Base-by-base conservation (phyloP, 352 stramenopile genomes). In the Peronospora tabacina region DNA sequence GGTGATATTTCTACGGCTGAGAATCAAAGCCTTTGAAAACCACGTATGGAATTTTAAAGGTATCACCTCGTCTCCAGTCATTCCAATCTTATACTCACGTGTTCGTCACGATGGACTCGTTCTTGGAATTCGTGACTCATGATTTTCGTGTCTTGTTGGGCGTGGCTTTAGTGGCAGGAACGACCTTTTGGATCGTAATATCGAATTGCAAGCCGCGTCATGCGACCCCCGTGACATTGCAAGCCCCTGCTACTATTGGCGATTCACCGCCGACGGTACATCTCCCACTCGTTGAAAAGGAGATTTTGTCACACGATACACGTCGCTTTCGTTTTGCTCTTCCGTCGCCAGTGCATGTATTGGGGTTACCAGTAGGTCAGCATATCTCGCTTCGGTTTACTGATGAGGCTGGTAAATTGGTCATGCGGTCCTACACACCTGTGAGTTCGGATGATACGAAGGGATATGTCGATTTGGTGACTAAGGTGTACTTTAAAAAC, bases 401-500 rank as follows among this genome's bases (percentile, higher is more conserved):
- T 19, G 87, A 97, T 56, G 49, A 61, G 9, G 64, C 78, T 13
- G 79, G 74, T 33, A 96, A 96, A 66, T 72, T 94, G 37, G 82
- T 95, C 26, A 90, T 90, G 61, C 80, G 94, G 41, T 95, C 81
- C 46, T 99, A 99, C 72, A 99, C 96, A 26, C 96, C 96, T 13
- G 85, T 96, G 32, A 97, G 77, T 58, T 96, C 92, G 29, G 90
- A 98, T 59, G 90, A 97, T 52, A 85, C 79, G 12, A 67, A 87
- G 17, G 95, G 94, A 15, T 94, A 88, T 63, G 86, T 98, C 26
- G 92, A 96, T 47, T 71, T 98, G 32, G 82, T 98, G n/a, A 71
- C 98, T 58, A 99, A 99, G 65, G 81, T 98, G 11, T 99, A 99
- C 81, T 96, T 95, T 50, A 84, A 87, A 32, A 85, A 95, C 60